A percentile compares a stretch with the other conserved stretches of the same genome.
Evolutionary conservation across 495 filamentous ascomycete species (phyloP).

Genomic region (Talaromyces wortmannii): DNA sequence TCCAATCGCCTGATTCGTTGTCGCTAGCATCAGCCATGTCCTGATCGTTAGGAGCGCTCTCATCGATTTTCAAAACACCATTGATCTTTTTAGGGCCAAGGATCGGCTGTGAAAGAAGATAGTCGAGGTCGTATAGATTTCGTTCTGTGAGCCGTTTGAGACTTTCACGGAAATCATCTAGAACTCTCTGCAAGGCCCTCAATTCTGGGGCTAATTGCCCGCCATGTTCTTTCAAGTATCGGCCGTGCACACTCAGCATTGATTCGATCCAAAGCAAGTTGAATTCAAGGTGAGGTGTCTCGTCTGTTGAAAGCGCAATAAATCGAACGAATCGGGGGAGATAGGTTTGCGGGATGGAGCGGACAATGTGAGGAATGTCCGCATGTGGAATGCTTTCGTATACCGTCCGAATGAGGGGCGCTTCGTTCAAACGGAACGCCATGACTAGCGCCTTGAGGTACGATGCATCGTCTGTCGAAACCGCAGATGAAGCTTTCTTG

Average conservation of each 20-base stretch:
- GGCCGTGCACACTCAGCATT: constrained; percentile 74
- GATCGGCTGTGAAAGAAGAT: constrained; percentile 50
- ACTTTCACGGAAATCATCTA: constrained; percentile 70
- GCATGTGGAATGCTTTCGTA: constrained; percentile 75
- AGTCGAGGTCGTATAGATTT: constrained; percentile 81
- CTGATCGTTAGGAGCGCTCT: constrained; percentile 19
- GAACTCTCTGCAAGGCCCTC: constrained; percentile 66
- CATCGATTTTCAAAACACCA: constrained; percentile 19
- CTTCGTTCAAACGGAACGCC: constrained; percentile 90
- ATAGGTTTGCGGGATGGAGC: constrained; percentile 78
- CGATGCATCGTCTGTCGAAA: constrained; percentile 49
- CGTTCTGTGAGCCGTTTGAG: constrained; percentile 72
- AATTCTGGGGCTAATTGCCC: constrained; percentile 74
- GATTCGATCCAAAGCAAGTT: constrained; percentile 87
- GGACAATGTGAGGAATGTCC: constrained; percentile 73
- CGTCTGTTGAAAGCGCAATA: constrained; percentile 79
- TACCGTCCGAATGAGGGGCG: constrained; percentile 66
- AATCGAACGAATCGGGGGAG: constrained; percentile 73
- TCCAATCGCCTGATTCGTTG: constrained; percentile 30
- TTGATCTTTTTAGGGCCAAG: constrained; percentile 26
- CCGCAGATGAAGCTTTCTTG: constrained; percentile 22
- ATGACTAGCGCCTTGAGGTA: constrained; percentile 91
- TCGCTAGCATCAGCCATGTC: constrained; percentile 27
- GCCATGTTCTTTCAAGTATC: constrained; percentile 71
- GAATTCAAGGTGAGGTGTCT: constrained; percentile 88